Percentiles rank a stretch among this genome's conserved stretches.
Evolutionary conservation across 805 yeast genomes (phyloP).

Genomic region (Zygosaccharomyces bisporus): DNA sequence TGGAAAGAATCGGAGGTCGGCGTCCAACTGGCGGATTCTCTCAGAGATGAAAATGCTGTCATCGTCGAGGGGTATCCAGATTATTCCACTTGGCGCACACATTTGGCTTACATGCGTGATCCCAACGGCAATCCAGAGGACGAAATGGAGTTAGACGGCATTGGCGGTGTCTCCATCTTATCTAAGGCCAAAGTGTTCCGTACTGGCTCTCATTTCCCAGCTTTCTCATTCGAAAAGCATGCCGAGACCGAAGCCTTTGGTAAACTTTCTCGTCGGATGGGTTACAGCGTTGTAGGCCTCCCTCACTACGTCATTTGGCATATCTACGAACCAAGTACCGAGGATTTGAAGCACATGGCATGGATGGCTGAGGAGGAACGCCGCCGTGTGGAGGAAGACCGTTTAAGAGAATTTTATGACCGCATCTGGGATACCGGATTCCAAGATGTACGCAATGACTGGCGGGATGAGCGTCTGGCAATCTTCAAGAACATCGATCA

Average conservation of each 20-base stretch:
- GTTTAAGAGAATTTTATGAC: slow-evolving; percentile 60
- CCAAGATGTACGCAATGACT: slow-evolving; percentile 65
- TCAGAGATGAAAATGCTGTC: slow-evolving; percentile 84
- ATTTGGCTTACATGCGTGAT: slow-evolving; percentile 88
- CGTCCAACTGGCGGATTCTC: slow-evolving; percentile 62
- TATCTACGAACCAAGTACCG: slow-evolving; percentile 90
- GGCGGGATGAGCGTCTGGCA: slow-evolving; percentile 68
- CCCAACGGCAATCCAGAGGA: slow-evolving; percentile 93
- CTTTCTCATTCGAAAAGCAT: slow-evolving; percentile 90
- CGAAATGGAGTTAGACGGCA: slow-evolving; percentile 91
- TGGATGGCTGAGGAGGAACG: slow-evolving; percentile 83
- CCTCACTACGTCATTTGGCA: slow-evolving; percentile 98
- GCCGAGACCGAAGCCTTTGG: slow-evolving; percentile 99
- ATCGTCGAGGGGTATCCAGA: slow-evolving; percentile 97
- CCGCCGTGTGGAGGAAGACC: slow-evolving; percentile 58
- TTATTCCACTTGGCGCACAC: slow-evolving; percentile 98
- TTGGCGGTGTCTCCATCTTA: slow-evolving; percentile 94
- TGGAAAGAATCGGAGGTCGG: slow-evolving; percentile 89
- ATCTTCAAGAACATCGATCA: slow-evolving; percentile 74
- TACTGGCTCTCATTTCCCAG: slow-evolving; percentile 91
- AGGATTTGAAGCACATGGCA: slow-evolving; percentile 83
- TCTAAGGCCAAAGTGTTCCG: slow-evolving; percentile 84
- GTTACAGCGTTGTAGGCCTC: slow-evolving; percentile 78
- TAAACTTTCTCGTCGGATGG: slow-evolving; percentile 81
- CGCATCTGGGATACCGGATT: slow-evolving; percentile 76